phyloP scores from a whole-genome alignment of 2,329 filamentous ascomycete species.

The Phaeophleospora eucalypticola region DNA sequence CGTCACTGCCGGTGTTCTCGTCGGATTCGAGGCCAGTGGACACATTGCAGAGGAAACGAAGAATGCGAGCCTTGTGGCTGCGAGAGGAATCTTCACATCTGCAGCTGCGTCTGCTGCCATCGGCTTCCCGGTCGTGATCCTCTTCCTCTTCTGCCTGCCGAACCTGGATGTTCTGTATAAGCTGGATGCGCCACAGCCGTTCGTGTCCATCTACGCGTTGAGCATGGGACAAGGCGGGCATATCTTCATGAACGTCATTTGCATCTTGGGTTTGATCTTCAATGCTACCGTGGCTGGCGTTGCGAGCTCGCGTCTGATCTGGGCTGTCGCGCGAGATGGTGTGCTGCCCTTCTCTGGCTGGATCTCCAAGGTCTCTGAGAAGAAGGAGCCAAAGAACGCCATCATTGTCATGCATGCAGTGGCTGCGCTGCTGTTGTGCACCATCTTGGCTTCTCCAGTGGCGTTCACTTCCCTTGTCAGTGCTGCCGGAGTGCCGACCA shows the following conservation, averaged over 20 bases:
- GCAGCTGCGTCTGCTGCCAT: conserved; percentile 55
- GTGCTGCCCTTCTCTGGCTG: conserved; percentile 57
- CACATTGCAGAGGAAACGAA: conserved; percentile 61
- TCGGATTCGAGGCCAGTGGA: conserved; percentile 59
- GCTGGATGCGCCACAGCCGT: conserved; percentile 55
- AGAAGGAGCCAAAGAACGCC: conserved; percentile 58
- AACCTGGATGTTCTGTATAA: conserved; percentile 51
- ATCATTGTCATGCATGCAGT: conserved; percentile 57
- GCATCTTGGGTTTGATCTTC: conserved; percentile 46
- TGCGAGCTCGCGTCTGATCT: conserved; percentile 58
- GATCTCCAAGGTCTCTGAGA: conserved; percentile 51
- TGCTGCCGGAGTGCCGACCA: conserved; percentile 39
- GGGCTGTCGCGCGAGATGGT: conserved; percentile 59
- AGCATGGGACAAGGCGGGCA: conserved; percentile 55
- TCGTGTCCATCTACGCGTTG: conserved; percentile 55
- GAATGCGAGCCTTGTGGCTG: conserved; percentile 54
- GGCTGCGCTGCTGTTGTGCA: conserved; percentile 54
- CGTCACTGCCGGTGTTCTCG: conserved; percentile 57
- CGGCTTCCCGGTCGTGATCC: conserved; percentile 53
- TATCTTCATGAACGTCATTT: conserved; percentile 60
- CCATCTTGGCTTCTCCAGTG: conserved; percentile 52
- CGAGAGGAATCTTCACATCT: conserved; percentile 58
- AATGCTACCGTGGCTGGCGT: conserved; percentile 59
- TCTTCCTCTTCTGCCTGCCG: conserved; percentile 58
- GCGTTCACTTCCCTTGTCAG: conserved; percentile 38